These are phyloP conservation scores for Entomophthora muscae DNA, from an alignment of 371 early-diverging fungal genomes.

Conservation along the genomic window DNA sequence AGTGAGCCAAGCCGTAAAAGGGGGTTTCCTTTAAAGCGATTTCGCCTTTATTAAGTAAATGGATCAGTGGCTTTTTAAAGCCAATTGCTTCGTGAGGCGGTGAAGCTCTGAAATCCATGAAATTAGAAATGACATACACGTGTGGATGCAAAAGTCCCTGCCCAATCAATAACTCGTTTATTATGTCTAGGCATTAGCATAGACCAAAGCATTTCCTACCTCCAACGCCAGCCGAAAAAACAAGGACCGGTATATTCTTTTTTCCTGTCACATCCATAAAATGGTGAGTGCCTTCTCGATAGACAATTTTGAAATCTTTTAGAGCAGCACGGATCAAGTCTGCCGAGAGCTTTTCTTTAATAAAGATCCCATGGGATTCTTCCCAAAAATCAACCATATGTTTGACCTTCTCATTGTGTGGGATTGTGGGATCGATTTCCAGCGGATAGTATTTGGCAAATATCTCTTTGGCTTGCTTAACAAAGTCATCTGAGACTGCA, in stretches of 20 bases:
- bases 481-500: constrained; percentile 22
- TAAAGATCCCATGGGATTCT: constrained; percentile 28
- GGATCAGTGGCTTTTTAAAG: background rate
- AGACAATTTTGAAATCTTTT: constrained; percentile 23
- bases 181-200: background rate
- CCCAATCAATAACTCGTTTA: background rate
- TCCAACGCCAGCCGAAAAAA: constrained; percentile 56
- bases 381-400: constrained; percentile 62
- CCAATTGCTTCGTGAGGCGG: background rate
- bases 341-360: constrained; percentile 25
- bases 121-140: constrained; percentile 30
- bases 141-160: background rate
- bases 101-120: constrained; percentile 35
- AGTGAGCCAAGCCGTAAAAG: background rate
- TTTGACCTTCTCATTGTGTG: constrained; percentile 32
- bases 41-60: background rate
- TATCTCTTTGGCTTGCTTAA: constrained; percentile 20
- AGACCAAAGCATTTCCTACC: constrained; percentile 15
- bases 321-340: constrained; percentile 34
- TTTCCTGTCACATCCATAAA: constrained; percentile 22
- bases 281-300: constrained; percentile 25
- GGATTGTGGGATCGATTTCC: constrained; percentile 30
- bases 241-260: constrained; percentile 32
- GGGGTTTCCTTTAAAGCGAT: background rate
- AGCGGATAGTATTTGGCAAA: constrained; percentile 58